Conservation (phyloP, 2,329 filamentous ascomycete species). For the Aureobasidium leucospermi region DNA sequence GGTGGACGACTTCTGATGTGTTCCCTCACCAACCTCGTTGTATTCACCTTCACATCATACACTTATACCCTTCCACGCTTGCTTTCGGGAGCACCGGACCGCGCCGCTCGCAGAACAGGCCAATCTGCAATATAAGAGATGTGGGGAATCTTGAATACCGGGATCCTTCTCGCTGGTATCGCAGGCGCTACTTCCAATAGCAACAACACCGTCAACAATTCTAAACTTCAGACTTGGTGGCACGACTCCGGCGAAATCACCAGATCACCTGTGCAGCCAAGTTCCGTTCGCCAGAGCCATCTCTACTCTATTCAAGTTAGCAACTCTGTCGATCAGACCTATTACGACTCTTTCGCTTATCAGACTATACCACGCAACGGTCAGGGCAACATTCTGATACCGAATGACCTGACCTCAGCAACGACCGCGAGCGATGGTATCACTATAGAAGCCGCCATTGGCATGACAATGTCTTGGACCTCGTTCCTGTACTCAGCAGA, state of each 20-base stretch:
- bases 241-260: background rate
- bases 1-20: no score
- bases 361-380: conserved; percentile 8
- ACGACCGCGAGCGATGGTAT: conserved; percentile 1
- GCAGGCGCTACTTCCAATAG: background rate
- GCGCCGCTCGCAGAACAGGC: background rate
- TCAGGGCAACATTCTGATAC: background rate
- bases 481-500: background rate
- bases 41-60: background rate
- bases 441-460: conserved; percentile 1
- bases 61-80: background rate
- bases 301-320: conserved; percentile 4
- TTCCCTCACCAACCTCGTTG: no score
- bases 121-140: background rate
- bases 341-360: conserved; percentile 6
- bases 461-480: conserved; percentile 8
- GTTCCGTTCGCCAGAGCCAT: background rate
- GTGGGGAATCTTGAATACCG: background rate
- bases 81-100: background rate
- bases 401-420: conserved; percentile 4
- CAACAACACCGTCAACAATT: background rate
- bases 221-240: conserved; percentile 3
- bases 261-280: background rate
- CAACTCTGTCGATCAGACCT: conserved; percentile 2
- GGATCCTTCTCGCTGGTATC: background rate